Evolutionary conservation across 768 basidiomycete genomes (phyloP), one percentile per base, ranked within the genome.

Genomic region (Tulasnella sp.): DNA sequence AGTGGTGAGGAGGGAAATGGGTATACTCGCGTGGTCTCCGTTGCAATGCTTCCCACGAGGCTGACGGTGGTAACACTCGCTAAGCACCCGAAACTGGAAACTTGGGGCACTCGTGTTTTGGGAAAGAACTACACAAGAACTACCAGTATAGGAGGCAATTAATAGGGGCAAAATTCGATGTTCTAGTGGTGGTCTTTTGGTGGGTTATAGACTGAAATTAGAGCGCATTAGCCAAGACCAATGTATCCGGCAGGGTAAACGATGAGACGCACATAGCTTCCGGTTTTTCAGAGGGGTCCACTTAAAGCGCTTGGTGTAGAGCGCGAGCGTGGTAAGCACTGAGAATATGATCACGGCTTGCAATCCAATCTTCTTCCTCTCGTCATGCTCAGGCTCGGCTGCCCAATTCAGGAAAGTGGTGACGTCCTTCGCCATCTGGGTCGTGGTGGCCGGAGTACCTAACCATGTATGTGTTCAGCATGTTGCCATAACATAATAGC

Each of bases 371-470:
- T 91, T 92, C 79, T 99, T 98, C 70, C 96, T 80, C 70, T 93
- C 87, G 68, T 99, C 96, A 67, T 93, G 88, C 71, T 99, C 96
- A 29, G 96, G 96, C 71, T 99, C 96, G 59, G 96, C 82, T 17
- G 94, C 90, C 93, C 93, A 98, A 74, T 82, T 83, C 51, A 98
- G 74, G 85, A 98, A 97, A 2, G 87, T 90, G 48, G 81, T 81
- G 55, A 99, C 92, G 68, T 99, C 96, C 79, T 98, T 99, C 65
- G 96, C 94, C 94, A 99, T 93, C 72, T 99, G 96, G 4, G 91
- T 88, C 4, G 92, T 85, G 49, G 96, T 99, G 11, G 94, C 90
- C 12, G 96, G 92, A 2, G 96, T 98, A 50, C 87, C 89, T 92
- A 49, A 15, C 43, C 48, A 29, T 24, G 61, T 49, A 42, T 49